phyloP scores from a whole-genome alignment of 2,329 filamentous ascomycete genomes.

The Cladosporium sp. region DNA sequence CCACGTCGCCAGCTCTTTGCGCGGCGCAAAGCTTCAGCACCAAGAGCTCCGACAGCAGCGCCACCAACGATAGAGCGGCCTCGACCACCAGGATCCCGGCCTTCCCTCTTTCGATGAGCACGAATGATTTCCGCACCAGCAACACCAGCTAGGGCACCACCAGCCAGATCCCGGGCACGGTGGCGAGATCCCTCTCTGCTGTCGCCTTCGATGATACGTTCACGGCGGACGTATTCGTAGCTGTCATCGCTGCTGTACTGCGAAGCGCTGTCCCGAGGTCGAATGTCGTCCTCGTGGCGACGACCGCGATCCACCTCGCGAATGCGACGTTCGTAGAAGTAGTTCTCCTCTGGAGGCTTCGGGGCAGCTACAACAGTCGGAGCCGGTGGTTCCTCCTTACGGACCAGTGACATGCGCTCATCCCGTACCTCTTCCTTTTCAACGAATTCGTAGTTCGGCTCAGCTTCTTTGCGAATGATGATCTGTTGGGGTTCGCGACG shows the following conservation, averaged over 20 bases:
- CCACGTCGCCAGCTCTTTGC: slow-evolving; percentile 48
- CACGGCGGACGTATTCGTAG: slow-evolving; percentile 56
- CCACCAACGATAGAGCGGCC: slow-evolving; percentile 58
- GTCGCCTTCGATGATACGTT: slow-evolving; percentile 45
- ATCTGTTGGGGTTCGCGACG: slow-evolving; percentile 46
- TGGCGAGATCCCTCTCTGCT: slow-evolving; percentile 38
- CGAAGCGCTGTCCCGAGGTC: slow-evolving; percentile 55
- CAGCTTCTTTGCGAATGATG: slow-evolving; percentile 50
- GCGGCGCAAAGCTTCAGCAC: slow-evolving; percentile 58
- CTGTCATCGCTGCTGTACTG: slow-evolving; percentile 63
- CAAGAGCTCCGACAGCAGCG: slow-evolving; percentile 61
- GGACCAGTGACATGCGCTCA: slow-evolving; percentile 47
- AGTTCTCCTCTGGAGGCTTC: slow-evolving; percentile 54
- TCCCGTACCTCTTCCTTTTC: slow-evolving; percentile 57
- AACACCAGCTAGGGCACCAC: slow-evolving; percentile 60
- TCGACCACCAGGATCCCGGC: slow-evolving; percentile 54
- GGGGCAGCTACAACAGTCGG: slow-evolving; percentile 21
- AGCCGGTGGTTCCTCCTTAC: slow-evolving; percentile 42
- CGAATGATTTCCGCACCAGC: slow-evolving; percentile 62
- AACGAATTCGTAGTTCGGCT: slow-evolving; percentile 61
- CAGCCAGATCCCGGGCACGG: slow-evolving; percentile 60
- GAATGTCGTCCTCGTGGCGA: slow-evolving; percentile 46
- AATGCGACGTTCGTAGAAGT: slow-evolving; percentile 61
- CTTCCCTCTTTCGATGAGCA: slow-evolving; percentile 58
- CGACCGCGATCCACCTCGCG: slow-evolving; percentile 55